A percentile compares a stretch with the other conserved stretches of the same genome.
These are phyloP conservation scores for Elaeis oleifera DNA, from an alignment of 202 grass and related monocot genomes.

Conservation along the genomic window DNA sequence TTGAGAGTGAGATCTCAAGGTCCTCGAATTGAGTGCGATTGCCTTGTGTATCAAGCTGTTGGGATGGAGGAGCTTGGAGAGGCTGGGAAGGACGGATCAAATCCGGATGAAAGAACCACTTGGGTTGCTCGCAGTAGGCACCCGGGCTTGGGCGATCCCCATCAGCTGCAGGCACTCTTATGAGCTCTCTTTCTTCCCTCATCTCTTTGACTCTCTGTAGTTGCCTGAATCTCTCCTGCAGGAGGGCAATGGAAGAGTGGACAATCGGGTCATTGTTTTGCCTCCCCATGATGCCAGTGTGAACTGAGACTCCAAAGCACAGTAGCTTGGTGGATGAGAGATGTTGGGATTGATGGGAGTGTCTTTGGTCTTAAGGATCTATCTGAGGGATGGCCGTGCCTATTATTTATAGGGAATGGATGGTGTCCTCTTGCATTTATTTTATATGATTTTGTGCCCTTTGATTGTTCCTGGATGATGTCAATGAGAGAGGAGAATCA, in stretches of 20 bases:
- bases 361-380: too few species aligned
- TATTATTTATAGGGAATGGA: conserved; percentile 1
- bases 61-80: neutral
- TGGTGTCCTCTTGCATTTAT: neutral
- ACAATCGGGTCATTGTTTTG: neutral
- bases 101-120: conserved; percentile 11
- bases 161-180: neutral
- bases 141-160: neutral
- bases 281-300: conserved; percentile 3
- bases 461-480: conserved; percentile 1
- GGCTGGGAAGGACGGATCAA: neutral
- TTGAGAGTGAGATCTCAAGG: neutral
- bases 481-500: conserved; percentile 7
- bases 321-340: too few species aligned
- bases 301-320: neutral
- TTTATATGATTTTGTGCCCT: conserved; percentile 4
- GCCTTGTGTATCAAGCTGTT: neutral
- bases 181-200: conserved; percentile 13
- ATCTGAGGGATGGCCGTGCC: too few species aligned
- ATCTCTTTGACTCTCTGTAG: conserved; percentile 16
- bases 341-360: too few species aligned
- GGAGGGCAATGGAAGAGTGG: conserved; percentile 14
- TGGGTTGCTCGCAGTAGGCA: neutral
- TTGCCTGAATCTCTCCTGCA: conserved; percentile 20
- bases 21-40: neutral